Evolutionary conservation across 371 early-diverging fungal genomes (phyloP).

Genomic region (Haplosporangium sp.): DNA sequence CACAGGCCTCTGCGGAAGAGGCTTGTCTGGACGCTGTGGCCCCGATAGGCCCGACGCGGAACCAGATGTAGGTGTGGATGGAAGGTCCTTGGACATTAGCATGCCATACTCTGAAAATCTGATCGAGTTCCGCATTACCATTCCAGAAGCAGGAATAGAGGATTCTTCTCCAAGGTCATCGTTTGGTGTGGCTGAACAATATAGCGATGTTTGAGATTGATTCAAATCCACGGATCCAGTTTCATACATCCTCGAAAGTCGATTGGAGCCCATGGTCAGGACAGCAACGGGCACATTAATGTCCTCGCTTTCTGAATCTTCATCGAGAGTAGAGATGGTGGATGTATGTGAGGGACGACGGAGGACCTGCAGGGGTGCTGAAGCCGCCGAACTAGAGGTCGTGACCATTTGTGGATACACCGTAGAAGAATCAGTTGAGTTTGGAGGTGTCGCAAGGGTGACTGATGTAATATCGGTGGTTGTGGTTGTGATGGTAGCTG

Average conservation of each 20-base stretch:
- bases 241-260: slow-evolving; percentile 40
- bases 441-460: neutral
- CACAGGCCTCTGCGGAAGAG: slow-evolving; percentile 25
- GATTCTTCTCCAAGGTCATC: no score
- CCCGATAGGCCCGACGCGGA: neutral
- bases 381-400: neutral
- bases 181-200: slow-evolving; percentile 15
- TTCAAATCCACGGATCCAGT: slow-evolving; percentile 17
- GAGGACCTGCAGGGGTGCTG: neutral
- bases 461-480: neutral
- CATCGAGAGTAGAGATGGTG: slow-evolving; percentile 21
- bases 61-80: neutral
- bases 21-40: slow-evolving; percentile 10
- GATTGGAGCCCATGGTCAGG: slow-evolving; percentile 21
- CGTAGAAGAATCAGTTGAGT: neutral
- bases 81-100: slow-evolving; percentile 20
- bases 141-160: no score
- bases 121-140: slow-evolving; percentile 27
- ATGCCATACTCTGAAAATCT: slow-evolving; percentile 42
- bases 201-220: slow-evolving; percentile 24
- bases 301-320: slow-evolving; percentile 33
- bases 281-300: slow-evolving; percentile 18
- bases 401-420: neutral
- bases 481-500: neutral
- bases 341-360: slow-evolving; percentile 33